Evolutionary conservation across 306 rosid species (phyloP), one percentile per base, ranked within the genome.

Genomic region (Fragaria iinumae): DNA sequence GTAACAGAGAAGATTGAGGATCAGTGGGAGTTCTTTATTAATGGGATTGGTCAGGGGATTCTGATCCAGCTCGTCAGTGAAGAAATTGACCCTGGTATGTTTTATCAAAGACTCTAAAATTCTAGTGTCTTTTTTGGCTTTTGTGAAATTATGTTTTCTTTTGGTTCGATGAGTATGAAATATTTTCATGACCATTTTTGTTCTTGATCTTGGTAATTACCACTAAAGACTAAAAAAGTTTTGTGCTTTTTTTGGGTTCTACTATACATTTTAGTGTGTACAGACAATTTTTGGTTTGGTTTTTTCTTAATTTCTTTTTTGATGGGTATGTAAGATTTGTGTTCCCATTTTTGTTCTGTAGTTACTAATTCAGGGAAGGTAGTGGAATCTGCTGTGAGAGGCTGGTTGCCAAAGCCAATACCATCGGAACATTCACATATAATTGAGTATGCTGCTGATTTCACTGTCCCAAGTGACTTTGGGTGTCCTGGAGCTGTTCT

Each of bases 11-110:
- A 80, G 81, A 45, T 95, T 36, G 92, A 84, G 59, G 97, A 95
- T 83, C 86, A 85, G 80, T 95, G 91, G 93, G 97, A 92, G 70
- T 83, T 77, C 34, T 79, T 90, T 18, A 21, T 90, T 56, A 95
- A 90, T 74, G 97, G 93, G n/a, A 75, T 88, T 66, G 99, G 97
- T 27, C 90, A 84, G 50, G 97, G 99, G 13, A 95, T 95, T 65
- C 81, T 64, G 86, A 89, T 95, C 85, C 92, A 88, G 13, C 93
- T 95, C 11, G 77, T 95, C 47, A 95, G 99, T 62, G 75, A 90
- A 5, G 81, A 84, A 73, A 85, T 89, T 32, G 97, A 95, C 71
- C 90, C 97, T 38, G 90, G 99, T 95, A 68, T 62, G 13, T 64
- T 18, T 6, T 49, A 3, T 63, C 27, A 6, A 63, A 14, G 11